Evolutionary conservation across 192 early-diverging fungal genomes (phyloP).

Genomic region (Haplosporangium gracile): DNA sequence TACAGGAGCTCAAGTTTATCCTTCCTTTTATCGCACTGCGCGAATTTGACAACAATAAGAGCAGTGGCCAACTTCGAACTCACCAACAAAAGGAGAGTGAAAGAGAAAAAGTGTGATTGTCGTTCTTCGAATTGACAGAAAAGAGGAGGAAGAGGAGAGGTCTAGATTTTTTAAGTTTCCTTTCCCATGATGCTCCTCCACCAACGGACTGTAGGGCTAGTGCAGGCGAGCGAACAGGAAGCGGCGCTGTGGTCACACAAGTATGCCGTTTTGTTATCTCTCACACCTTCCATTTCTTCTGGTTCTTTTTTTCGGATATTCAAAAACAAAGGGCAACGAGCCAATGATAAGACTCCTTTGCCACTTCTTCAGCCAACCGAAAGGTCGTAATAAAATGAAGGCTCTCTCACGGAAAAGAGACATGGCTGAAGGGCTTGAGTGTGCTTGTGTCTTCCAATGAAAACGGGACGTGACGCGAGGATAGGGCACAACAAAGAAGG

Average conservation of each 20-base stretch:
- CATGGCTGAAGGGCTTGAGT: background rate
- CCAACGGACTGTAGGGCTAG: background rate
- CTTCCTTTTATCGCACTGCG: too few relatives aligned
- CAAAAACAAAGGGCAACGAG: background rate
- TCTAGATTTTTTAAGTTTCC: background rate
- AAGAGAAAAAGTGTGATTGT: background rate
- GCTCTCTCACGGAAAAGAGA: background rate
- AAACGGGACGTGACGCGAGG: background rate
- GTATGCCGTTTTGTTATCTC: conserved; percentile 9
- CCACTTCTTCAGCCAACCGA: background rate
- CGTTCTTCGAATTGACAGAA: background rate
- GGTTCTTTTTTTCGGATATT: background rate
- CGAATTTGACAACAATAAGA: too few relatives aligned
- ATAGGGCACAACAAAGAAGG: background rate
- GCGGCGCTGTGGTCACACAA: background rate
- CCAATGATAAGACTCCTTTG: background rate
- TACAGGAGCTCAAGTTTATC: too few relatives aligned
- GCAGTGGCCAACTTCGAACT: too few relatives aligned
- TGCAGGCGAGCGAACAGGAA: background rate
- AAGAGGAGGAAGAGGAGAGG: background rate
- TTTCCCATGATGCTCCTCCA: background rate
- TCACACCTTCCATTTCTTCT: background rate
- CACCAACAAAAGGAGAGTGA: too few relatives aligned
- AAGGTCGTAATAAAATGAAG: background rate
- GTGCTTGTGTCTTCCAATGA: background rate